phyloP scores from a whole-genome alignment of 163 green algal genomes.

The Coccomyxa subellipsoidea region DNA sequence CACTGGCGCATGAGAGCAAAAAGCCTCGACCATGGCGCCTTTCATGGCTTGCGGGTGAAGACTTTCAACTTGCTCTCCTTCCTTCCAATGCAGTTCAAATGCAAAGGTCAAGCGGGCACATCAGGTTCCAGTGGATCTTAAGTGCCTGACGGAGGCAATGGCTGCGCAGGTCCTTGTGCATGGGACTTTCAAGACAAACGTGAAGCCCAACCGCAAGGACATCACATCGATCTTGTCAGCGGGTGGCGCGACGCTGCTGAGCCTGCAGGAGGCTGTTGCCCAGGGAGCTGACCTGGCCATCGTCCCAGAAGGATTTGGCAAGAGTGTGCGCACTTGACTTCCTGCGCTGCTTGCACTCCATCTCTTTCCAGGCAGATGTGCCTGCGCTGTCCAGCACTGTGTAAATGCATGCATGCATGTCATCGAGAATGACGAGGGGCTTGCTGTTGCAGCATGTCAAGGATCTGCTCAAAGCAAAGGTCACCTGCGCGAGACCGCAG shows the following conservation, averaged over 20 bases:
- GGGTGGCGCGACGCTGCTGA: neutral
- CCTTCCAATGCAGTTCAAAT: neutral
- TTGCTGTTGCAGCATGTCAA: neutral
- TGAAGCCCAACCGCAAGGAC: neutral
- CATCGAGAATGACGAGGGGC: neutral
- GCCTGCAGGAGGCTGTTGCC: neutral
- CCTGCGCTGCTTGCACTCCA: neutral
- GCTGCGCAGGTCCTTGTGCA: neutral
- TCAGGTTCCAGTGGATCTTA: no score
- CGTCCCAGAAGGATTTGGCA: neutral
- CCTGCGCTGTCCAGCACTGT: no score
- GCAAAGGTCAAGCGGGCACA: no score
- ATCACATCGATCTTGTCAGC: neutral
- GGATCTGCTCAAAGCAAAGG: constrained; percentile 11
- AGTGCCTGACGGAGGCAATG: no score
- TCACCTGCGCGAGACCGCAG: constrained; percentile 5
- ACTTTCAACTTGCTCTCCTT: neutral
- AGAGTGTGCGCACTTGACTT: neutral
- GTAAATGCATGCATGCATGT: no score
- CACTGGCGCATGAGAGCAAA: constrained; percentile 16
- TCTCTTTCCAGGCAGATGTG: no score
- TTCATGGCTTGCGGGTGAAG: constrained; percentile 15
- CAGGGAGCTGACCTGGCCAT: neutral
- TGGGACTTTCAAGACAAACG: neutral
- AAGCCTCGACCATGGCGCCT: constrained; percentile 3